Conservation (phyloP, 768 basidiomycete species). For the Lyophyllum decastes region DNA sequence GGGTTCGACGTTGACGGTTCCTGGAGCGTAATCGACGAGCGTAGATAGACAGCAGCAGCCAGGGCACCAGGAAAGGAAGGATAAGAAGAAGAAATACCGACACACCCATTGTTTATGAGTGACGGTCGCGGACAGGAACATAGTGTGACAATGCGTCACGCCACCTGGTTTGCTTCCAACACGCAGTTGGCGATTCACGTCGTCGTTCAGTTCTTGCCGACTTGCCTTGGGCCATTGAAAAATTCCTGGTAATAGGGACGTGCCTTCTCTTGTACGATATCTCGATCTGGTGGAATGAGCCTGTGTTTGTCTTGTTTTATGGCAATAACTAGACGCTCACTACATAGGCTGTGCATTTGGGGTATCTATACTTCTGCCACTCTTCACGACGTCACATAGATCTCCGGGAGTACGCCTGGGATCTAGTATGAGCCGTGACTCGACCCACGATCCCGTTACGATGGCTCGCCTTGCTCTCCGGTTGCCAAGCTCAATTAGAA, state of each 20-base stretch:
- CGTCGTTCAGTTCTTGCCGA: neutral
- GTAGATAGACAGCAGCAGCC: constrained; percentile 14
- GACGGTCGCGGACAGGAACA: neutral
- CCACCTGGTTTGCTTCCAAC: neutral
- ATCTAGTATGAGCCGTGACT: neutral
- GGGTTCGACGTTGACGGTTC: constrained; percentile 7
- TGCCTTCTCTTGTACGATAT: neutral
- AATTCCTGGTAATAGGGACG: neutral
- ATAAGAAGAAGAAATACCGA: neutral
- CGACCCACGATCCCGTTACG: neutral
- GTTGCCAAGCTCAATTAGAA: neutral
- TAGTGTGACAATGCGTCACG: neutral
- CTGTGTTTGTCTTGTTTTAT: too few relatives aligned
- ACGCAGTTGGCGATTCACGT: neutral
- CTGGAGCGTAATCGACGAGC: constrained; percentile 4
- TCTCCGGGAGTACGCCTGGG: too few relatives aligned
- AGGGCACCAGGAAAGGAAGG: constrained; percentile 3
- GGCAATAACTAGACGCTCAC: neutral
- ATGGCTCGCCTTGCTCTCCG: neutral
- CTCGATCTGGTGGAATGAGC: neutral
- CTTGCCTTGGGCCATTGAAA: neutral
- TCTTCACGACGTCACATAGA: too few relatives aligned
- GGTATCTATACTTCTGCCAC: too few relatives aligned
- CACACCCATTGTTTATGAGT: neutral
- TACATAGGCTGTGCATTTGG: too few relatives aligned